phyloP scores from a whole-genome alignment of 2,329 filamentous ascomycete species.

The Diaporthe amygdali region DNA sequence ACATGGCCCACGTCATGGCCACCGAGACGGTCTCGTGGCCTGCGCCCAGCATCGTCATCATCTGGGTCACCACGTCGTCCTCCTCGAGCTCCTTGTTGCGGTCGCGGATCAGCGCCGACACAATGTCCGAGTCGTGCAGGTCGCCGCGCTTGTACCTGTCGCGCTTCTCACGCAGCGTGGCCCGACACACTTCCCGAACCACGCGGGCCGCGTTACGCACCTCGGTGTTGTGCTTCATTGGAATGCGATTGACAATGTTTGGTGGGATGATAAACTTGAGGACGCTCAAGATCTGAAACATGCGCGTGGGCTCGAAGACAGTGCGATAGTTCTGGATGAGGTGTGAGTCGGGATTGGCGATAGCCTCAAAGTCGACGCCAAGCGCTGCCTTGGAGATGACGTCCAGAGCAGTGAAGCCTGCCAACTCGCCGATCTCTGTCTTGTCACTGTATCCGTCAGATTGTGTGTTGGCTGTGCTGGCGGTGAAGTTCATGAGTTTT shows the following conservation, averaged over 20 bases:
- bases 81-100: slow-evolving; percentile 5
- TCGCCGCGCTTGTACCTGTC: neutral
- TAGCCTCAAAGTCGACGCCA: slow-evolving; percentile 9
- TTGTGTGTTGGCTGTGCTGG: neutral
- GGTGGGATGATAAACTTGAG: slow-evolving; percentile 1
- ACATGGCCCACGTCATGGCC: slow-evolving; percentile 66
- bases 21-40: slow-evolving; percentile 70
- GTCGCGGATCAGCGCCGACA: slow-evolving; percentile 1
- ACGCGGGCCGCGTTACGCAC: neutral
- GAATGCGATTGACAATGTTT: neutral
- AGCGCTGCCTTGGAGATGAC: slow-evolving; percentile 7
- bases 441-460: neutral
- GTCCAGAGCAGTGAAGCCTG: neutral
- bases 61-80: slow-evolving; percentile 1
- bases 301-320: neutral
- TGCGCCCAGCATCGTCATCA: slow-evolving; percentile 1
- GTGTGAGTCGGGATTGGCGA: neutral
- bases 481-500: neutral
- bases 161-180: neutral
- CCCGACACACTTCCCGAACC: neutral
- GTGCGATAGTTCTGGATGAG: slow-evolving; percentile 10
- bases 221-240: slow-evolving; percentile 1
- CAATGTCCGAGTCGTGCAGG: slow-evolving; percentile 1
- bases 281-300: neutral
- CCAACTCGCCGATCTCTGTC: neutral